Evolutionary conservation across 805 yeast genomes (phyloP), one percentile per base, ranked within the genome.

Genomic region (Candida sanyiensis): DNA sequence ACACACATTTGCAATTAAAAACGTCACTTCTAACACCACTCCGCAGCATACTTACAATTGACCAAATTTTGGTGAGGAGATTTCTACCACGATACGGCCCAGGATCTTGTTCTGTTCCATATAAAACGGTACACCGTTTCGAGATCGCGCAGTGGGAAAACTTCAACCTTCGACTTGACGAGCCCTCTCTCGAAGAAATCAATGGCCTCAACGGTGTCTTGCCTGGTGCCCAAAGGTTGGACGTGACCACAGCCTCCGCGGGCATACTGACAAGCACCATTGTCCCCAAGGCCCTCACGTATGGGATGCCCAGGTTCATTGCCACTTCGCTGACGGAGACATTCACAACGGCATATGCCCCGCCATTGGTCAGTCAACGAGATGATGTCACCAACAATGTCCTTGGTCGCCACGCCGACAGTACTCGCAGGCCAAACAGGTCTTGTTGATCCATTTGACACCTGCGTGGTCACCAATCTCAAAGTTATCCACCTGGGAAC

Each of bases 51-150:
- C 18, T 17, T 29, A 18, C 9, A 19, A 18, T 18, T 10, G 4
- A 6, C 15, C 23, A 9, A 18, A 20, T 17, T 22, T 21, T 61
- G 76, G 75, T 41, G 75, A 59, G 23, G 84, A 18, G 9, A 13
- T 80, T 64, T 87, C 95, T 44, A 86, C 78, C 39, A 86, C 96
- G 53, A 80, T 78, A 65, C 96, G 76, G 48, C 96, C 96, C 48
- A 60, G 45, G 45, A 75, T 67, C 57, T 70, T 66, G 40, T 75
- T 75, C 46, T 67, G 56, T 53, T 70, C 74, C 81, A 75, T 75
- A n/a, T n/a, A 59, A 72, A 57, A 33, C 69, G 67, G 60, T 69
- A 75, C 38, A 73, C 72, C 21, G 54, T 49, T 32, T 72, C 67
- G 49, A 75, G 61, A 48, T 74, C 75, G 31, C 72, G 67, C 47